Percentiles rank a stretch among this genome's conserved stretches.
These are phyloP conservation scores for Ajuga chamaepitys DNA, from an alignment of 257 asterid species.

Conservation along the genomic window DNA sequence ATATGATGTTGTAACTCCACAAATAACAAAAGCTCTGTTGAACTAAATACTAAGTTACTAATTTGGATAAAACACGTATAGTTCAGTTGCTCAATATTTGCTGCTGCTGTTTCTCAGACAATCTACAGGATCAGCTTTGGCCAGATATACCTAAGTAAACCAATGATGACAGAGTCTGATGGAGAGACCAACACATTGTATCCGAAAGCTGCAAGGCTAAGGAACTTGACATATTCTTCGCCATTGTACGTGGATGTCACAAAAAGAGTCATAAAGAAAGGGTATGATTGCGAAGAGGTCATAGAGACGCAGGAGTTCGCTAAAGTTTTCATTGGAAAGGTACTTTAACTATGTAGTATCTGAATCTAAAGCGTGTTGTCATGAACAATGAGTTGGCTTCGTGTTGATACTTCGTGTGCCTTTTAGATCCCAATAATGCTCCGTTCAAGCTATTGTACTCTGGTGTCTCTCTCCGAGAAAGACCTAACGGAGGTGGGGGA, in stretches of 20 bases:
- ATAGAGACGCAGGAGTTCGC: slow-evolving; percentile 77
- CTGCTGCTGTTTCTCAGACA: slow-evolving; percentile 30
- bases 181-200: slow-evolving; percentile 87
- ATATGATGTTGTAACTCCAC: no score
- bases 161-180: slow-evolving; percentile 95
- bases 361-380: neutral
- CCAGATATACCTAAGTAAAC: slow-evolving; percentile 82
- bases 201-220: slow-evolving; percentile 86
- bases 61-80: neutral
- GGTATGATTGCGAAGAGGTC: slow-evolving; percentile 81
- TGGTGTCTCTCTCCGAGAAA: slow-evolving; percentile 66
- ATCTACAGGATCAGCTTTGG: slow-evolving; percentile 68
- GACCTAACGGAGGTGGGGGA: slow-evolving; percentile 92
- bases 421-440: slow-evolving; percentile 75
- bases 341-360: neutral
- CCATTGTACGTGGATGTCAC: slow-evolving; percentile 77
- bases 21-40: no score
- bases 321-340: slow-evolving; percentile 89
- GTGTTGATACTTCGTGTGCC: neutral
- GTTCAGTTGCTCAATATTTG: neutral
- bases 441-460: slow-evolving; percentile 80
- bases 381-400: neutral
- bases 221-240: slow-evolving; percentile 84
- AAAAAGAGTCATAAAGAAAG: slow-evolving; percentile 63
- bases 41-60: no score